These are phyloP conservation scores for Nigrospora sphaerica DNA, from an alignment of 2,329 filamentous ascomycete species.

Conservation along the genomic window DNA sequence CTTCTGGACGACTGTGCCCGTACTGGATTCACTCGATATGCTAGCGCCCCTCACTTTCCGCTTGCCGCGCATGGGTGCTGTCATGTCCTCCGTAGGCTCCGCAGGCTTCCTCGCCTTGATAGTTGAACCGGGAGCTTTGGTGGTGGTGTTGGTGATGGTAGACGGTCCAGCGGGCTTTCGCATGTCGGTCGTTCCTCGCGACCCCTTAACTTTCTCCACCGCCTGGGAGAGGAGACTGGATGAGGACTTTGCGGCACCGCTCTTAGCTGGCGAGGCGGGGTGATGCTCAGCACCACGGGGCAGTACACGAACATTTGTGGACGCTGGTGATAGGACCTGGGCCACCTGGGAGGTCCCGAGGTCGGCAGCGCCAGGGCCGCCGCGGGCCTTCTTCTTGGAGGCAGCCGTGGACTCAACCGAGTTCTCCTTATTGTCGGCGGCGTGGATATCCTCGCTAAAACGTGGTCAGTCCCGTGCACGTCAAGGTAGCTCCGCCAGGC, in stretches of 20 bases:
- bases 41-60: constrained; percentile 52
- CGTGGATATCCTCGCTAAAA: constrained; percentile 54
- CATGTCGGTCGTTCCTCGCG: constrained; percentile 35
- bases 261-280: constrained; percentile 57
- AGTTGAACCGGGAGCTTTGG: constrained; percentile 19
- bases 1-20: constrained; percentile 58
- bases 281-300: constrained; percentile 40
- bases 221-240: constrained; percentile 44
- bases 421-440: constrained; percentile 69
- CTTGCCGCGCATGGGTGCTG: constrained; percentile 38
- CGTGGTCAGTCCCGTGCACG: constrained; percentile 13
- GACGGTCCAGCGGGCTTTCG: constrained; percentile 40
- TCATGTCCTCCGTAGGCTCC: constrained; percentile 27
- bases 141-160: constrained; percentile 34
- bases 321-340: constrained; percentile 73
- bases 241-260: constrained; percentile 28
- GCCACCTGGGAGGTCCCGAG: constrained; percentile 35
- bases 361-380: constrained; percentile 31
- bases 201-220: constrained; percentile 54
- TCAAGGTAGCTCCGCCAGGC: too few species aligned
- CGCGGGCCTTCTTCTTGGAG: constrained; percentile 61
- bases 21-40: constrained; percentile 57
- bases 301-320: constrained; percentile 67
- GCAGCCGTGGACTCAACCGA: constrained; percentile 50
- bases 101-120: constrained; percentile 27